Conservation (phyloP, 2,329 filamentous ascomycete genomes). For the Metarhizium sp. region DNA sequence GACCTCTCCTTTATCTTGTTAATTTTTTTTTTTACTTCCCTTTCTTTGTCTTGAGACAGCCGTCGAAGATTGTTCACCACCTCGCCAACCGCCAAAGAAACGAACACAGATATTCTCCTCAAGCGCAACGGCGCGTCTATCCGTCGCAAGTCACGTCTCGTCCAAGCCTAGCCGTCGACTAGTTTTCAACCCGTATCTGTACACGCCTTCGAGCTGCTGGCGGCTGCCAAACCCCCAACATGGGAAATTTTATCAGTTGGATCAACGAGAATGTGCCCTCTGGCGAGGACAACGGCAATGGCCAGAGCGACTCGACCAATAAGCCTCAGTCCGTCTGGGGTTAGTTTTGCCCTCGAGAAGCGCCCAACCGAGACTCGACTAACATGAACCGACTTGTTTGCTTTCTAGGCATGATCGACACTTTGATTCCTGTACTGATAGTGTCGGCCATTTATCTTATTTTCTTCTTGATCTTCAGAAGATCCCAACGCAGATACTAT, state of each 20-base stretch:
- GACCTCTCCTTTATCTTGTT: background rate
- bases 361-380: background rate
- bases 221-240: slow-evolving; percentile 14
- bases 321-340: slow-evolving; percentile 26
- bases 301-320: slow-evolving; percentile 4
- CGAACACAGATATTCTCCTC: background rate
- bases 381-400: slow-evolving; percentile 3
- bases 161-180: background rate
- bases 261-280: slow-evolving; percentile 22
- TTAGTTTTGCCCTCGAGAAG: slow-evolving; percentile 10
- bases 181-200: too few relatives aligned
- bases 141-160: background rate
- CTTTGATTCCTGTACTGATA: slow-evolving; percentile 42
- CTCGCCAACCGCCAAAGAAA: background rate
- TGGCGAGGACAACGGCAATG: slow-evolving; percentile 14
- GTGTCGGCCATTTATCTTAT: slow-evolving; percentile 38
- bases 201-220: background rate
- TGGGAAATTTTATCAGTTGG: slow-evolving; percentile 30
- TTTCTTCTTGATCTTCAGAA: slow-evolving; percentile 41
- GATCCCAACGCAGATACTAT: slow-evolving; percentile 42
- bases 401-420: slow-evolving; percentile 32
- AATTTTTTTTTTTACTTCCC: background rate
- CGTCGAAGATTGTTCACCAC: background rate
- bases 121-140: background rate
- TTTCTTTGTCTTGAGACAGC: background rate